phyloP scores from a whole-genome alignment of 2,329 filamentous ascomycete species.

The Pseudofabraea citricarpa region DNA sequence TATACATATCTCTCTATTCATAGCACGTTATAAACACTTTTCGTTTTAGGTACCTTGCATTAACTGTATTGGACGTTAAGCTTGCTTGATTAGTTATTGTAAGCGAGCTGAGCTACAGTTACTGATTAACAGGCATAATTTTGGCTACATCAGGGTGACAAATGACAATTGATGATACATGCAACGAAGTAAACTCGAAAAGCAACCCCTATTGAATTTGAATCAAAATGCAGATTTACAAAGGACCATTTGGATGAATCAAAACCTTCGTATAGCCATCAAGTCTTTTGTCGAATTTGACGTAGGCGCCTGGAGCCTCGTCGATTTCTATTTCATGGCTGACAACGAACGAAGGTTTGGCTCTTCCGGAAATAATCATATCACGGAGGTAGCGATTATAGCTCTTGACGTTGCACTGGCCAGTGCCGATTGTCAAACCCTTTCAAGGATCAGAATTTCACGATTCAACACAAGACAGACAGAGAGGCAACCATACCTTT shows the following conservation, averaged over 20 bases:
- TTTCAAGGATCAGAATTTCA: conserved; percentile 19
- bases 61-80: too few relatives aligned
- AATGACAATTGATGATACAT: too few relatives aligned
- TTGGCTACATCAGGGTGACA: too few relatives aligned
- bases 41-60: too few relatives aligned
- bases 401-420: conserved; percentile 64
- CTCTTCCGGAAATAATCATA: conserved; percentile 58
- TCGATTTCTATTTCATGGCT: conserved; percentile 60
- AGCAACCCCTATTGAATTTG: too few relatives aligned
- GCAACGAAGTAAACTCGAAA: too few relatives aligned
- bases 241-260: conserved; percentile 64
- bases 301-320: conserved; percentile 54
- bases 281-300: conserved; percentile 61
- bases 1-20: too few relatives aligned
- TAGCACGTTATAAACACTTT: too few relatives aligned
- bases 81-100: too few relatives aligned
- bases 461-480: background rate
- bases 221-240: too few relatives aligned
- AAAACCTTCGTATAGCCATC: conserved; percentile 66
- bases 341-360: conserved; percentile 63
- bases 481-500: conserved; percentile 40
- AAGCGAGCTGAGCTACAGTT: too few relatives aligned
- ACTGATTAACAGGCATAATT: too few relatives aligned
- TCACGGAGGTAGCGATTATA: conserved; percentile 64
- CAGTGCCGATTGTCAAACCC: conserved; percentile 55